These are phyloP conservation scores for Gentiana straminea DNA, from an alignment of 257 asterid species.

Conservation along the genomic window DNA sequence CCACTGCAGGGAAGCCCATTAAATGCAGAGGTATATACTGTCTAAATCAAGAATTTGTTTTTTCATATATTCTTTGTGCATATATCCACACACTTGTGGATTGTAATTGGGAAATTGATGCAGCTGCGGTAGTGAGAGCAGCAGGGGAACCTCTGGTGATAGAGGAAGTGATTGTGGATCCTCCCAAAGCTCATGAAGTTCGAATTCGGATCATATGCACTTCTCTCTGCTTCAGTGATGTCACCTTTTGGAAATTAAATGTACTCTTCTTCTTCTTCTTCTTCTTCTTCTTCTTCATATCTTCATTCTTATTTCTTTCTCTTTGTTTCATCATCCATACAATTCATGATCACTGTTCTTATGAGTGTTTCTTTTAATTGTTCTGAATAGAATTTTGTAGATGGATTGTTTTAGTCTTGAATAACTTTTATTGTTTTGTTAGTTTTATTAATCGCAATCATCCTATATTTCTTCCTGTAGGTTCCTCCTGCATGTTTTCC, in stretches of 20 bases:
- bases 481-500: conserved; percentile 16
- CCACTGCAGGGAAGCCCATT: conserved; percentile 16
- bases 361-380: too few relatives aligned
- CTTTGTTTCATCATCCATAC: background rate
- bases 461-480: conserved; percentile 3
- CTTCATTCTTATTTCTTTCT: background rate
- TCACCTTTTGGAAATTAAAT: conserved; percentile 17
- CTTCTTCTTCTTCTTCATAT: background rate
- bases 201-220: conserved; percentile 14
- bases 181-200: conserved; percentile 16
- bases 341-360: too few relatives aligned
- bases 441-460: too few relatives aligned
- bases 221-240: conserved; percentile 21
- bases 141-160: conserved; percentile 19
- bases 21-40: conserved; percentile 13
- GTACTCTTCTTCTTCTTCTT: background rate
- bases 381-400: too few relatives aligned
- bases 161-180: conserved; percentile 10
- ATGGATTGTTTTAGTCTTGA: too few relatives aligned
- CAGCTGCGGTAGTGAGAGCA: conserved; percentile 16
- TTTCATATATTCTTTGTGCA: background rate
- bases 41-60: background rate
- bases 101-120: background rate
- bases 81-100: too few relatives aligned
- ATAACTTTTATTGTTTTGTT: too few relatives aligned